Base-by-base conservation (phyloP, 371 early-diverging fungal genomes). In the Apophysomyces trapeziformis region DNA sequence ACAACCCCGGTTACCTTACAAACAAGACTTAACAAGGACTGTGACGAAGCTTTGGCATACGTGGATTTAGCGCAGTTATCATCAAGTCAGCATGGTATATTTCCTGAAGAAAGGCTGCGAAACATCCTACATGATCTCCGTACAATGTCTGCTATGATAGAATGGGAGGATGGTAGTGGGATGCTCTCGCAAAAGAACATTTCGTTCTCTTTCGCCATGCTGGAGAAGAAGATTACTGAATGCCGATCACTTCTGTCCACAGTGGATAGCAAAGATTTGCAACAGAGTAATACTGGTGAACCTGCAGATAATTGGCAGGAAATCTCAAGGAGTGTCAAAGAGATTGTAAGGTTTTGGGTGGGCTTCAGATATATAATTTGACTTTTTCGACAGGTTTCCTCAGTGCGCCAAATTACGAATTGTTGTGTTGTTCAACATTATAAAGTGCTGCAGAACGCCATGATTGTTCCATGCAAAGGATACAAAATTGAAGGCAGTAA, bases 91-190 rank as follows among this genome's bases (percentile, higher is more conserved):
- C 57, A 21, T 59, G 39, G 6, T 26, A 44, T 14, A 32, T 74
- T 71, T 70, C 79, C 79, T 21, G 68, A 64, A 14, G 73, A 80
- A 11, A 47, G 63, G 9, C 58, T 83, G 3, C 58, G 60, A 12
- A 63, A 39, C 13, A 75, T 80, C 41, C 57, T 72, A 38, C 54
- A 68, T 9, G 78, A 80, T 38, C 56, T 81, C 0, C 67, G 62
- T n/a, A 77, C 77, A 66, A 79, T 84, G 84, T 60, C 77, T 38
- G 76, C 76, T 58, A 80, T 84, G 81, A 77, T 84, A 0, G 73
- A 71, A 14, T 78, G 77, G 80, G 69, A 69, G 37, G 57, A 67
- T 21, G 58, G 41, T 47, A 54, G 56, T n/a, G 64, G 58, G 3
- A 57, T 65, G 16, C 21, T 69, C 4, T 57, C 61, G 16, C 60